Conservation (phyloP, 495 filamentous ascomycete genomes). For the Aspergillus campestris region DNA sequence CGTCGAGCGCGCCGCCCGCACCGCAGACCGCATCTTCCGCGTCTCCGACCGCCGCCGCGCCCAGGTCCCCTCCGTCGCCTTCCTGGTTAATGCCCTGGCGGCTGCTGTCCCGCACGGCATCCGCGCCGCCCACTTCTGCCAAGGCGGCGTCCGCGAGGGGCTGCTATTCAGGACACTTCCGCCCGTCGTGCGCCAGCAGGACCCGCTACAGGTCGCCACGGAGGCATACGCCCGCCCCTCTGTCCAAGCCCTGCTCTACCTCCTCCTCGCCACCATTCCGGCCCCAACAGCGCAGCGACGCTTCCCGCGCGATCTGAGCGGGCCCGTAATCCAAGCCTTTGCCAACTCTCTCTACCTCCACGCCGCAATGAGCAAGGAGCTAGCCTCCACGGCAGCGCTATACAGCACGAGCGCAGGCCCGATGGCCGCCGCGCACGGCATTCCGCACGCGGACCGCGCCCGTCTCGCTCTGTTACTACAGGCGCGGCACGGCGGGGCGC, state of each 20-base stretch:
- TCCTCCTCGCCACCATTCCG: slow-evolving; percentile 41
- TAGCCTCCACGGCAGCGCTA: slow-evolving; percentile 56
- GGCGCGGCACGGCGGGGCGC: slow-evolving; percentile 63
- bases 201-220: slow-evolving; percentile 58
- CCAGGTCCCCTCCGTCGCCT: slow-evolving; percentile 78
- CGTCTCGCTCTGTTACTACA: slow-evolving; percentile 66
- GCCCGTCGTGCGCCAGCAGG: slow-evolving; percentile 46
- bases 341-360: slow-evolving; percentile 48
- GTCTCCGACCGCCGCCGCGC: slow-evolving; percentile 71
- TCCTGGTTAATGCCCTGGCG: slow-evolving; percentile 64
- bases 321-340: slow-evolving; percentile 40
- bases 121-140: slow-evolving; percentile 68
- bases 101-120: slow-evolving; percentile 59
- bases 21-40: slow-evolving; percentile 54
- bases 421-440: slow-evolving; percentile 57
- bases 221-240: slow-evolving; percentile 39
- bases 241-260: slow-evolving; percentile 24
- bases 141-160: slow-evolving; percentile 81
- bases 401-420: slow-evolving; percentile 63
- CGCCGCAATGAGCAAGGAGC: slow-evolving; percentile 38
- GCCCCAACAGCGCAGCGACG: slow-evolving; percentile 12
- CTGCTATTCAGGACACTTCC: slow-evolving; percentile 59
- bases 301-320: slow-evolving; percentile 30
- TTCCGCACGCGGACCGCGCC: slow-evolving; percentile 63
- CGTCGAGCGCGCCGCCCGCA: slow-evolving; percentile 44